Evolutionary conservation across 2,329 filamentous ascomycete species (phyloP).

Genomic region (Xylariaceae sp.): DNA sequence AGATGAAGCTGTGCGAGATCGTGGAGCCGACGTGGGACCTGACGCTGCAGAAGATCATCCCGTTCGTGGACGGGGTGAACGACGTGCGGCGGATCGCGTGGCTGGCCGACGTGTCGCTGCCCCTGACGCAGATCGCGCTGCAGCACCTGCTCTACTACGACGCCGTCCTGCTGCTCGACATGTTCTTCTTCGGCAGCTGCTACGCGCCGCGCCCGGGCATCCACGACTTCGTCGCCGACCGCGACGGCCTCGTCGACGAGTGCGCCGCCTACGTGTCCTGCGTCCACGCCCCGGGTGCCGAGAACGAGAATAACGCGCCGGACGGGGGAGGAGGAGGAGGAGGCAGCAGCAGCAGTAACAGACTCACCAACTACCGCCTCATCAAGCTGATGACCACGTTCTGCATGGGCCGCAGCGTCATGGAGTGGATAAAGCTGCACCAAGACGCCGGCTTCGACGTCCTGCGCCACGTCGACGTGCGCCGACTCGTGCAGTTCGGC

Average conservation of each 20-base stretch:
- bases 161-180: slow-evolving; percentile 85
- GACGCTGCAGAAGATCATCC: slow-evolving; percentile 77
- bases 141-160: slow-evolving; percentile 93
- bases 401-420: slow-evolving; percentile 78
- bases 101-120: slow-evolving; percentile 82
- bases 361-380: slow-evolving; percentile 60
- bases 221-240: slow-evolving; percentile 75
- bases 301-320: not conserved
- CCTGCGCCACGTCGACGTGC: slow-evolving; percentile 79
- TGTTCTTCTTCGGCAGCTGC: slow-evolving; percentile 91
- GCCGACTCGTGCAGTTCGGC: slow-evolving; percentile 92
- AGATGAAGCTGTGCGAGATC: slow-evolving; percentile 65
- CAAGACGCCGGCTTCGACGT: slow-evolving; percentile 65
- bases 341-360: slow-evolving; percentile 19
- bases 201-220: slow-evolving; percentile 84
- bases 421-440: slow-evolving; percentile 82
- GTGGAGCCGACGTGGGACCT: slow-evolving; percentile 74
- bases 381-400: slow-evolving; percentile 86
- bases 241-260: slow-evolving; percentile 77
- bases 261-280: slow-evolving; percentile 81
- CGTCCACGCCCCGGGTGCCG: slow-evolving; percentile 2
- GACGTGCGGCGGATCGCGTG: slow-evolving; percentile 86
- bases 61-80: slow-evolving; percentile 87
- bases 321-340: not conserved
- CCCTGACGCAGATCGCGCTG: slow-evolving; percentile 82